A percentile compares a stretch with the other conserved stretches of the same genome.
Conservation (phyloP, 2,329 filamentous ascomycete species). For the Penicillium sp. region DNA sequence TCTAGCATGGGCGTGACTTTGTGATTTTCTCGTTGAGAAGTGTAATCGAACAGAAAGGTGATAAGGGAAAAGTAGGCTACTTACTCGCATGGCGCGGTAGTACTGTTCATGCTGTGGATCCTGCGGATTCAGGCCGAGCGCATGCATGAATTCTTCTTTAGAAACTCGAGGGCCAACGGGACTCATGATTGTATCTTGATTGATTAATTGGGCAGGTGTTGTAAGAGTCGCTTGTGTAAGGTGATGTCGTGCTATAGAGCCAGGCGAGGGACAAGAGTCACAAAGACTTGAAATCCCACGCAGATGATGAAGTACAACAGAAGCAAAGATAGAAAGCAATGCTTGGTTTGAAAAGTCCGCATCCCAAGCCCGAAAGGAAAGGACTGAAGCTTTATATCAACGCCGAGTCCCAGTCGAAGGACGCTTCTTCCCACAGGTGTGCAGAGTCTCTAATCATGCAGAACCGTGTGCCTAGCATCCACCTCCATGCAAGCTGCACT, state of each 20-base stretch:
- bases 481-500: slow-evolving; percentile 23
- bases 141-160: slow-evolving; percentile 53
- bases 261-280: not conserved
- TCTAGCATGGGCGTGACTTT: not conserved
- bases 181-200: slow-evolving; percentile 28
- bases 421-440: slow-evolving; percentile 2
- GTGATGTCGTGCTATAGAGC: slow-evolving; percentile 4
- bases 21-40: too few relatives aligned
- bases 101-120: slow-evolving; percentile 49
- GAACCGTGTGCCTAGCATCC: slow-evolving; percentile 12
- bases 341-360: not conserved
- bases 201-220: not conserved
- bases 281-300: not conserved
- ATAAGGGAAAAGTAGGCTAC: slow-evolving; percentile 14
- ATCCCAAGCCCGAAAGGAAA: slow-evolving; percentile 1
- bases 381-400: slow-evolving; percentile 7
- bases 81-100: slow-evolving; percentile 52
- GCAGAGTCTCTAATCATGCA: slow-evolving; percentile 8
- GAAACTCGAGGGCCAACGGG: slow-evolving; percentile 49
- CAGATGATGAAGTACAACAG: not conserved
- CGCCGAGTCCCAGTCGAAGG: not conserved
- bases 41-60: not conserved
- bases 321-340: not conserved
- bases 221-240: not conserved
- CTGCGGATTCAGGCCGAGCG: slow-evolving; percentile 45